These are phyloP conservation scores for Gentiana dahurica DNA, from an alignment of 257 asterid genomes.

Conservation along the genomic window DNA sequence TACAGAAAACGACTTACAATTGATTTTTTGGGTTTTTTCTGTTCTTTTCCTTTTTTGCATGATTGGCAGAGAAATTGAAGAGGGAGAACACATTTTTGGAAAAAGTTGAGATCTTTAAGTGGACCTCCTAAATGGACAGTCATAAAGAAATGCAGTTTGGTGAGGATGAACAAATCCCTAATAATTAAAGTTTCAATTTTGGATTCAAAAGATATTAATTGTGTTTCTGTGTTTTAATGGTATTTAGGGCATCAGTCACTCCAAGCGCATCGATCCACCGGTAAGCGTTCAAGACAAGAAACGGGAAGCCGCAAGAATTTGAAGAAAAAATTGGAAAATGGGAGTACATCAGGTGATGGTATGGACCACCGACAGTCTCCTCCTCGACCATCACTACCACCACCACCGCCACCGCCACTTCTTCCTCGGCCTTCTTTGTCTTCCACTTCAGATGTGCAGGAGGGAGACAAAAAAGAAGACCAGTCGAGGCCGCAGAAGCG, in stretches of 20 bases:
- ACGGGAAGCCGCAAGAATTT: slow-evolving; percentile 5
- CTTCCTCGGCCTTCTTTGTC: too few species aligned
- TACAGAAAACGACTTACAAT: neutral
- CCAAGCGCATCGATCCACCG: slow-evolving; percentile 35
- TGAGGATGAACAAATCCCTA: slow-evolving; percentile 15
- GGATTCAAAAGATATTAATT: neutral
- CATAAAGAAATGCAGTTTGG: too few species aligned
- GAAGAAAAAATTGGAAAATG: slow-evolving; percentile 10
- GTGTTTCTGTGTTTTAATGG: slow-evolving; percentile 46
- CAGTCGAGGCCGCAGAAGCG: too few species aligned
- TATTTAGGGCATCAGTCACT: slow-evolving; percentile 60
- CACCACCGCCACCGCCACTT: too few species aligned
- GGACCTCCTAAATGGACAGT: slow-evolving; percentile 24
- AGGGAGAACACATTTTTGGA: too few species aligned
- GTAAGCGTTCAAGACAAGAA: slow-evolving; percentile 13
- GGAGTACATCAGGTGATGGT: too few species aligned
- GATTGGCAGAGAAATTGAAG: slow-evolving; percentile 15
- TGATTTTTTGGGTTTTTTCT: neutral
- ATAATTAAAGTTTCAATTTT: slow-evolving; percentile 1
- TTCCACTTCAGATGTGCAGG: too few species aligned
- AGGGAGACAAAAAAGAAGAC: too few species aligned
- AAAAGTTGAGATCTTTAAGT: neutral
- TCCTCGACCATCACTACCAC: too few species aligned
- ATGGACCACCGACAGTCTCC: too few species aligned
- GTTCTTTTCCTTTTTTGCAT: slow-evolving; percentile 2